Conservation (phyloP, 2,329 filamentous ascomycete genomes). For the Aspergillus tamarii region DNA sequence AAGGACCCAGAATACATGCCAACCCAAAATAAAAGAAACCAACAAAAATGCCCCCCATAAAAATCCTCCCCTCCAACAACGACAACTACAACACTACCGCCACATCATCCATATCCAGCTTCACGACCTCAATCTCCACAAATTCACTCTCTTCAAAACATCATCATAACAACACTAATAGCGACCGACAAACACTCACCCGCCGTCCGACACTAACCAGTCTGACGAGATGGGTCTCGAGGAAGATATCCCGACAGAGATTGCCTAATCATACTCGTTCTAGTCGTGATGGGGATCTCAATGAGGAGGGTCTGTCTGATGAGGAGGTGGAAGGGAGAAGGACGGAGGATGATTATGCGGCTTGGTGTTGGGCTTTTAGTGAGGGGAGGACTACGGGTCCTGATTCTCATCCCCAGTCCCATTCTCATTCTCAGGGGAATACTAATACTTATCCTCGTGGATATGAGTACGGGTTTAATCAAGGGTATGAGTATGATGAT, state of each 20-base stretch:
- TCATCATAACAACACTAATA: not conserved
- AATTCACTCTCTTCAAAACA: not conserved
- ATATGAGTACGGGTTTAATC: no score
- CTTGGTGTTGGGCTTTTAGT: conserved; percentile 19
- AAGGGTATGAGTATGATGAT: no score
- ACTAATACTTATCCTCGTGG: no score
- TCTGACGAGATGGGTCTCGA: conserved; percentile 6
- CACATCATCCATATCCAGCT: not conserved
- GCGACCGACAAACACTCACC: not conserved
- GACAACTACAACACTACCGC: not conserved
- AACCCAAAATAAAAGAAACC: not conserved
- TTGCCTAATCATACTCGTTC: no score
- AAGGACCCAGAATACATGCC: not conserved
- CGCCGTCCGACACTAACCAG: not conserved
- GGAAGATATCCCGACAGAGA: conserved; percentile 8
- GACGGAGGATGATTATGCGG: conserved; percentile 14
- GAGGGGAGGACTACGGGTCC: not conserved
- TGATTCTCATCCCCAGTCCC: no score
- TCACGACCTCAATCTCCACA: conserved; percentile 1
- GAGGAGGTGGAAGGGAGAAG: not conserved
- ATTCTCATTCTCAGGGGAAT: not conserved
- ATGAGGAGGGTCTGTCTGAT: not conserved
- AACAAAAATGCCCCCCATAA: not conserved
- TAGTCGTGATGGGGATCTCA: not conserved
- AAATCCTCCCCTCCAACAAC: not conserved